Base-by-base conservation (phyloP, 1,284 basidiomycete genomes). In the Pseudozyma sp. region DNA sequence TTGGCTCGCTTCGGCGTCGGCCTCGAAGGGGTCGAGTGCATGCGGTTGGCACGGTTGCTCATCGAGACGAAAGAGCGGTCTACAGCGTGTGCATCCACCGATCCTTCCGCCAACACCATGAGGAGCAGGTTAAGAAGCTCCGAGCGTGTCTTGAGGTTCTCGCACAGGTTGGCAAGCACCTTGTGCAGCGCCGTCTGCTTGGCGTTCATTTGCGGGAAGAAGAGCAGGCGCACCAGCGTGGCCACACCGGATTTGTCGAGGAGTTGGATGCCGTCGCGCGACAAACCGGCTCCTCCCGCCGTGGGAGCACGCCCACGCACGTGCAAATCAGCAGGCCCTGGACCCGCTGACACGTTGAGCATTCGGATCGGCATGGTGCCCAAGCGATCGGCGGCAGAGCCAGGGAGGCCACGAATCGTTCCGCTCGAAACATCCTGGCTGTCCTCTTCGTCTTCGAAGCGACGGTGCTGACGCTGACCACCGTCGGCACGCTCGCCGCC, bases 31-130 rank as follows among this genome's bases (percentile, higher is more conserved):
- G 82, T 84, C 33, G 58, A 44, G 29, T 70, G 54, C 48, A 69
- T 67, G 33, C 70, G 69, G 44, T 71, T 66, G 11, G 77, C 75
- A n/a, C 68, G 72, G 49, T 66, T 71, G 68, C 73, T 77, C 90
- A 98, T 90, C 84, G 96, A 93, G 7, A 94, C 89, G 83, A 97
- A 97, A 81, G 93, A 95, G 82, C 91, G 92, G 86, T 99, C 97
- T 17, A 98, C 94, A 0, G 92, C 90, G 5, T 91, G 90, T 10
- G 96, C 88, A 84, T 98, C 97, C 13, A 92, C 93, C 1, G 94
- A 92, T 16, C 96, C 96, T 78, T 97, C 97, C 84, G 97, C 94
- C 5, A 99, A 87, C 67, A 99, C 94, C 69, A 90, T 92, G 11
- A 99, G 88, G 17, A 99, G 88, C 31, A 97, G 88, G 81, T 94